Evolutionary conservation across 2,329 filamentous ascomycete genomes (phyloP).

Genomic region (Cercospora zeae-maydis): DNA sequence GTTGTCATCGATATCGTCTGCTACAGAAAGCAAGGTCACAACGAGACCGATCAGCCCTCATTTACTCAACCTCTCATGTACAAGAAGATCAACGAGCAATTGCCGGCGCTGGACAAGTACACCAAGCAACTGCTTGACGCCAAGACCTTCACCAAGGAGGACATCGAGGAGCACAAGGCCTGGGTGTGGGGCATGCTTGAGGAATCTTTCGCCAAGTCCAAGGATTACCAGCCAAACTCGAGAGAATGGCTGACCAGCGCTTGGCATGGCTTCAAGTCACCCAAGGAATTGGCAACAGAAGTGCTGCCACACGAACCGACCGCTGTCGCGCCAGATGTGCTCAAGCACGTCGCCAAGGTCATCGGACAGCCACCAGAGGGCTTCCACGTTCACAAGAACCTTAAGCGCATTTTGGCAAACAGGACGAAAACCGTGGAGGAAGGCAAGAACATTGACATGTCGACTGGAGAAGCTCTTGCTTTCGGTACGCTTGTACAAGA

Average conservation of each 20-base stretch:
- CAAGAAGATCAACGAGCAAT: conserved; percentile 87
- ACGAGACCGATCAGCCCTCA: conserved; percentile 98
- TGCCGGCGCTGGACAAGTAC: conserved; percentile 84
- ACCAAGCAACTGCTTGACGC: conserved; percentile 85
- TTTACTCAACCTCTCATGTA: conserved; percentile 99
- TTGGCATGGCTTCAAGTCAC: conserved; percentile 99
- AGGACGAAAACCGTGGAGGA: conserved; percentile 89
- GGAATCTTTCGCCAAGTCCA: conserved; percentile 94
- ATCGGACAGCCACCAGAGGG: conserved; percentile 77
- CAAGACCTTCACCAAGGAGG: conserved; percentile 93
- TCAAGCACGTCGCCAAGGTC: conserved; percentile 77
- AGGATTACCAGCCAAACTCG: conserved; percentile 92
- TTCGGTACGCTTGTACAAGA: conserved; percentile 89
- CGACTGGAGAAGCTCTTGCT: conserved; percentile 91
- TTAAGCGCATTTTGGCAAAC: conserved; percentile 90
- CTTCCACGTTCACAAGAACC: conserved; percentile 88
- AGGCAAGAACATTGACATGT: conserved; percentile 95
- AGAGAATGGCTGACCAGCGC: conserved; percentile 99
- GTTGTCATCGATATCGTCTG: conserved; percentile 97
- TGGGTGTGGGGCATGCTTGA: conserved; percentile 99
- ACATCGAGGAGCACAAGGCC: conserved; percentile 97
- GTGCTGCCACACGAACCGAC: conserved; percentile 89
- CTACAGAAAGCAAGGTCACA: conserved; percentile 98
- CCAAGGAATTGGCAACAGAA: conserved; percentile 93
- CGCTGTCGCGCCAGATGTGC: conserved; percentile 65